Evolutionary conservation across 169 alveolate genomes (phyloP).

Genomic region (Theileria annulata): DNA sequence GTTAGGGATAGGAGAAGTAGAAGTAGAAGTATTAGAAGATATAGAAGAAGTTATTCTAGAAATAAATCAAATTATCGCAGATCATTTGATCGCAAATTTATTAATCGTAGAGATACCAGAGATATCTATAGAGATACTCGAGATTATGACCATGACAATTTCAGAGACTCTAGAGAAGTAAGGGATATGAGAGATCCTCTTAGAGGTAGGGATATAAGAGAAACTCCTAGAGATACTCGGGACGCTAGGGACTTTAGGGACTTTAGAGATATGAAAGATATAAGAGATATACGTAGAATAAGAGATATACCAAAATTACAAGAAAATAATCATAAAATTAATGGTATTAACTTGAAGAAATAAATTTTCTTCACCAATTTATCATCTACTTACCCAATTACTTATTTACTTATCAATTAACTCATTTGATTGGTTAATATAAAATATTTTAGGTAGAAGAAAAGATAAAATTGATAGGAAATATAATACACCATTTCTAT

Average conservation of each 20-base stretch:
- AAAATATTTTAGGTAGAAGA: background rate
- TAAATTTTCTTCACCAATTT: no score
- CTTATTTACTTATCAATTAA: no score
- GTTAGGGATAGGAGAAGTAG: no score
- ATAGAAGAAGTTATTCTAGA: slow-evolving; percentile 6
- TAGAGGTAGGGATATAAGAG: background rate
- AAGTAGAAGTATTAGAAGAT: background rate
- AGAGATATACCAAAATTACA: background rate
- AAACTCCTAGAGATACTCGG: background rate
- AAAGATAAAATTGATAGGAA: slow-evolving; percentile 22
- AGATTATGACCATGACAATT: background rate
- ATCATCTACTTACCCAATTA: no score
- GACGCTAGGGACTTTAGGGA: slow-evolving; percentile 3
- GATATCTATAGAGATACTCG: no score
- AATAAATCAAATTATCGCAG: background rate
- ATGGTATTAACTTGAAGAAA: background rate
- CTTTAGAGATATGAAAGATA: background rate
- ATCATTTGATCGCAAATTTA: background rate
- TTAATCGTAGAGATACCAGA: no score
- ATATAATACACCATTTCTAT: slow-evolving; percentile 41
- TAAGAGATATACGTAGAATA: background rate
- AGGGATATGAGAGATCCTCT: background rate
- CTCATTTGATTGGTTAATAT: no score
- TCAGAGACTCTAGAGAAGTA: background rate
- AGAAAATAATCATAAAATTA: background rate